Conservation (phyloP, 2,329 filamentous ascomycete species). For the Aspergillus terreus region DNA sequence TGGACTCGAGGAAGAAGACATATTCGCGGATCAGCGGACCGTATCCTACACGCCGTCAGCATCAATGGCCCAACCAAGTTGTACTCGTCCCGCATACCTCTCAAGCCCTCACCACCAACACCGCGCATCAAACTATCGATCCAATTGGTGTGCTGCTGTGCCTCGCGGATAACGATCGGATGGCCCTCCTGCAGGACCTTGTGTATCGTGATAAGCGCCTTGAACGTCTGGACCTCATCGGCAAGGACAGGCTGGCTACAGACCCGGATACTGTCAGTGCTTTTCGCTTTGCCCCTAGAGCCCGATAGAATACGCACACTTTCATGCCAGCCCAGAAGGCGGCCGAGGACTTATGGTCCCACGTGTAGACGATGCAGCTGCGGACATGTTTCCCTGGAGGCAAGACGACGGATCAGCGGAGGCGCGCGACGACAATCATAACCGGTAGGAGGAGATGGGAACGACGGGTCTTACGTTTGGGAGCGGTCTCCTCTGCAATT, state of each 20-base stretch:
- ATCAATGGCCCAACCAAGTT: background rate
- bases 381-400: conserved; percentile 82
- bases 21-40: conserved; percentile 93
- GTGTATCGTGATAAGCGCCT: conserved; percentile 93
- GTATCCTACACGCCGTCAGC: conserved; percentile 55
- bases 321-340: conserved; percentile 99
- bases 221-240: conserved; percentile 98
- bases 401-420: conserved; percentile 4
- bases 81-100: conserved; percentile 50
- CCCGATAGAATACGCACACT: conserved; percentile 63
- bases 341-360: conserved; percentile 94
- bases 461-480: conserved; percentile 53
- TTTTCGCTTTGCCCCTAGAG: background rate
- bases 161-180: conserved; percentile 79
- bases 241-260: conserved; percentile 92
- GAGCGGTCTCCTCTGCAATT: conserved; percentile 58
- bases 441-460: conserved; percentile 1
- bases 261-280: background rate
- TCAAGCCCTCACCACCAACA: conserved; percentile 75
- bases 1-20: conserved; percentile 89
- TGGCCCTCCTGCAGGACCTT: conserved; percentile 98
- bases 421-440: no score
- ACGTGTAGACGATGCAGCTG: conserved; percentile 96
- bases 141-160: conserved; percentile 83
- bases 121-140: conserved; percentile 88